Evolutionary conservation across 192 early-diverging fungal species (phyloP), one percentile per base, ranked within the genome.

Genomic region (Lunasporangiospora selenospora): DNA sequence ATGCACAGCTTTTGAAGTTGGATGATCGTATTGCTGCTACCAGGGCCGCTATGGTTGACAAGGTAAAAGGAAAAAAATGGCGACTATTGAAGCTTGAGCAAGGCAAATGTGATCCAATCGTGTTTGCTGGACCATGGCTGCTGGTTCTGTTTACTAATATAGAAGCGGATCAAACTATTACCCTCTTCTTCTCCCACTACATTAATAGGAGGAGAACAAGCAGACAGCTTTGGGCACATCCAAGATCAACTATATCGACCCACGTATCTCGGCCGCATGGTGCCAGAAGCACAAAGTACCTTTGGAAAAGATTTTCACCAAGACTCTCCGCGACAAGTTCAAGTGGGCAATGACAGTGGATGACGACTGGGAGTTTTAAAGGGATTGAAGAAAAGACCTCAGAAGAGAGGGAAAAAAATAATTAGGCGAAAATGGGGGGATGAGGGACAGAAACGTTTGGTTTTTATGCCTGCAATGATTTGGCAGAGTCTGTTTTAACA

Each of bases 161-260:
- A n/a, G n/a, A n/a, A n/a, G n/a, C n/a, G n/a, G n/a, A n/a, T n/a
- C n/a, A n/a, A n/a, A n/a, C n/a, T n/a, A n/a, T n/a, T n/a, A n/a
- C n/a, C n/a, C n/a, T 44, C 37, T 49, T 51, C 18, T 21, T 66
- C 30, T 7, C 6, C 21, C 15, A 21, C 1, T 31, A 5, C 10
- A 9, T 33, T 33, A 13, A 45, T 44, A 90, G 91, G 96, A 99
- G 65, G 95, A 97, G 57, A 95, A 94, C 82, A 99, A 97, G 79
- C 89, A 92, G 34, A 97, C 95, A 13, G 92, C 97, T 0, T 78
- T 99, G 60, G 89, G 95, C 18, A 99, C 97, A 2, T 97, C 95
- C 30, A 98, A 98, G 81, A 90, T 95, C 77, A 99, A 99, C 80
- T 99, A 99, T 80, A 95, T 98, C 54, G 97, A 99, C 66, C 97